Evolutionary conservation across 1,139 yeast species (phyloP), one percentile per base, ranked within the genome.

Genomic region (Saccharomyces pastorianus): DNA sequence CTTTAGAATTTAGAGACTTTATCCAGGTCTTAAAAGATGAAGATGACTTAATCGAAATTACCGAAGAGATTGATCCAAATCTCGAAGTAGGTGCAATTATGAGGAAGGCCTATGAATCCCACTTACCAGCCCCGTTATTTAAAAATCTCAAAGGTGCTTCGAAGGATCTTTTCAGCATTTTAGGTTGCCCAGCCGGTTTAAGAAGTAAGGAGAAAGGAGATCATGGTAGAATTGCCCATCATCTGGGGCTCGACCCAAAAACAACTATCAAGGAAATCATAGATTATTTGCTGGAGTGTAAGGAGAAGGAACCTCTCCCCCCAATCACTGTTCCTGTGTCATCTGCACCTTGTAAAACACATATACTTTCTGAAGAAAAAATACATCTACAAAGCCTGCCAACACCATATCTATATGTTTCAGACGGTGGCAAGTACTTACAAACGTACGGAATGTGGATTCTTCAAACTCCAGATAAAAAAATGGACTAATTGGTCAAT

Each of bases 381-480:
- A 56, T 63, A n/a, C 54, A 60, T 41, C 52, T 63, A 13, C 51
- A 53, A 7, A 41, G 53, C 7, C 50, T 61, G 38, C 65, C 66
- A 13, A 54, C 54, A 4, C 65, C 65, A 2, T 47, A 46, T 5
- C 51, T 63, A 46, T 66, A 62, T 29, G 56, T 41, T 13, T 53
- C 50, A 38, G 65, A 61, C 51, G 65, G 65, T 14, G 66, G 66
- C 8, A 60, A 57, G 46, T 63, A 61, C 46, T 48, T 63, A 17
- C 65, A 62, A 49, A 63, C 65, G 8, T 62, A 62, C 49, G 66
- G 66, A n/a, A 61, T 62, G 63, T 62, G 54, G 51, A 51, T 59
- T 20, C 47, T 60, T 9, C 59, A 61, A 52, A 62, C 66, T 6
- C 66, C 67, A 5, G 67, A 64, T 51, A 56, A 56, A 25, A 25